These are phyloP conservation scores for Aspergillus sclerotialis DNA, from an alignment of 2,329 filamentous ascomycete genomes.

Conservation along the genomic window DNA sequence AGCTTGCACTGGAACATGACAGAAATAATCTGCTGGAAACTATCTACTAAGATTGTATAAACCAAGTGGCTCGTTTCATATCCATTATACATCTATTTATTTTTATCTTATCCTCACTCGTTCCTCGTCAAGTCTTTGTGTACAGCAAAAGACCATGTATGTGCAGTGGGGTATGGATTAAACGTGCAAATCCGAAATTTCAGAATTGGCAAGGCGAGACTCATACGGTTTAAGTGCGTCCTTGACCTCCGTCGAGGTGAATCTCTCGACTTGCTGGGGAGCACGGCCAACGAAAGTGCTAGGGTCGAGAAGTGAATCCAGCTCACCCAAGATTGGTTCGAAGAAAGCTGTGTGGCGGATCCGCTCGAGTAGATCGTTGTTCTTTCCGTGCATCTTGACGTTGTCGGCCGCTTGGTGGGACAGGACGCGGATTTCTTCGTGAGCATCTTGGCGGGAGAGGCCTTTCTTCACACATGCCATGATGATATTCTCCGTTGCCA, in stretches of 20 bases:
- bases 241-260: slow-evolving; percentile 44
- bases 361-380: slow-evolving; percentile 75
- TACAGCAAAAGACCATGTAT: no score
- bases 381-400: slow-evolving; percentile 64
- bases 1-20: no score
- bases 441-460: slow-evolving; percentile 68
- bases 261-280: slow-evolving; percentile 48
- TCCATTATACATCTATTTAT: no score
- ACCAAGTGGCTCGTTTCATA: no score
- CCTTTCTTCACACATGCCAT: slow-evolving; percentile 70
- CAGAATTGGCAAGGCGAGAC: slow-evolving; percentile 25
- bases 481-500: slow-evolving; percentile 66
- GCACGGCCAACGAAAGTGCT: slow-evolving; percentile 53
- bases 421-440: slow-evolving; percentile 80
- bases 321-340: slow-evolving; percentile 58
- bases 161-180: no score
- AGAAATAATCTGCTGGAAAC: no score
- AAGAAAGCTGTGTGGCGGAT: slow-evolving; percentile 71
- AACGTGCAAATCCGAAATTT: slow-evolving; percentile 35
- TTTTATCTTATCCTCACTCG: no score
- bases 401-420: slow-evolving; percentile 66
- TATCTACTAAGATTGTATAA: no score
- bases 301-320: slow-evolving; percentile 62
- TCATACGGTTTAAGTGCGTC: slow-evolving; percentile 43
- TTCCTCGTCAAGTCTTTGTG: no score